Conservation (phyloP, 495 filamentous ascomycete genomes). For the Neurospora sp. region DNA sequence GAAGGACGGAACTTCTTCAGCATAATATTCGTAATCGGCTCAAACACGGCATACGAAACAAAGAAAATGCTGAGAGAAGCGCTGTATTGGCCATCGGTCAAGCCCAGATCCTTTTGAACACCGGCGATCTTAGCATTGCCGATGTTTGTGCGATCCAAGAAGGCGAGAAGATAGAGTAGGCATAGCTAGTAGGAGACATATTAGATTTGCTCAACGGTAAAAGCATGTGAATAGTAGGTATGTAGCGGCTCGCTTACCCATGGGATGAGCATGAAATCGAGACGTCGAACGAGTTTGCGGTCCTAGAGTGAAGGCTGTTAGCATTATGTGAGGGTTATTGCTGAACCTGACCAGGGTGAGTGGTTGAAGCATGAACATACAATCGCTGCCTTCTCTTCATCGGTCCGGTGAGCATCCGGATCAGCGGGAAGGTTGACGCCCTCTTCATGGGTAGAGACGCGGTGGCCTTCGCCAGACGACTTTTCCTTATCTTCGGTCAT, state of each 20-base stretch:
- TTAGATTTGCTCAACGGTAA: not conserved
- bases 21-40: slow-evolving; percentile 80
- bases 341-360: not conserved
- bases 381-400: slow-evolving; percentile 55
- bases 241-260: slow-evolving; percentile 38
- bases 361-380: slow-evolving; percentile 32
- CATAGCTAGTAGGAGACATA: slow-evolving; percentile 43
- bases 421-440: slow-evolving; percentile 28
- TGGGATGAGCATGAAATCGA: slow-evolving; percentile 63
- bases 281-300: slow-evolving; percentile 54
- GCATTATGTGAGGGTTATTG: not conserved
- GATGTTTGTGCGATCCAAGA: slow-evolving; percentile 75
- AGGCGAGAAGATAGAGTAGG: slow-evolving; percentile 75
- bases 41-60: slow-evolving; percentile 78
- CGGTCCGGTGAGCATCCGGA: slow-evolving; percentile 58
- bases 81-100: slow-evolving; percentile 58
- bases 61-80: slow-evolving; percentile 78
- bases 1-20: slow-evolving; percentile 60
- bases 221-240: not conserved
- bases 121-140: slow-evolving; percentile 84
- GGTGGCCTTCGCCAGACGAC: slow-evolving; percentile 19
- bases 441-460: slow-evolving; percentile 18
- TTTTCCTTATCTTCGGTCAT: slow-evolving; percentile 21
- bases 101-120: slow-evolving; percentile 48
- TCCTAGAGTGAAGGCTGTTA: slow-evolving; percentile 38